phyloP scores from a whole-genome alignment of 306 rosid species.

The Mimosa pudica region DNA sequence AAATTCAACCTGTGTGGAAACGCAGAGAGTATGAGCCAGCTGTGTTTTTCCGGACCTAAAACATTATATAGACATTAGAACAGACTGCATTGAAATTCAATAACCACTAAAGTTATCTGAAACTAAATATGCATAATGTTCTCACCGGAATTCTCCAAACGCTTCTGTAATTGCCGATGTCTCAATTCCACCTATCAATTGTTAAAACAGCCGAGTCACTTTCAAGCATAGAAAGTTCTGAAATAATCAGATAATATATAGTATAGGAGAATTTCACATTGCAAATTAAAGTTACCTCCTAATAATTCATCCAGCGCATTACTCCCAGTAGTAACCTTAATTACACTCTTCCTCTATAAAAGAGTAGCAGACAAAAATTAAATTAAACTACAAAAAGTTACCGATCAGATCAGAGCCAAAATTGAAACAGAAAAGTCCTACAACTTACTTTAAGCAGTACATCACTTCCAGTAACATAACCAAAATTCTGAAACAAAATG shows the following conservation, averaged over 20 bases:
- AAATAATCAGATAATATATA: slow-evolving; percentile 16
- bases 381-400: neutral
- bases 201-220: slow-evolving; percentile 9
- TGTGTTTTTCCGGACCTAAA: slow-evolving; percentile 96
- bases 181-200: slow-evolving; percentile 80
- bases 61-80: slow-evolving; percentile 24
- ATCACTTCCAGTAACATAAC: slow-evolving; percentile 93
- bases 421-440: slow-evolving; percentile 29
- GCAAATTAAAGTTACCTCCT: slow-evolving; percentile 62
- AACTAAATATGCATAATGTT: slow-evolving; percentile 14
- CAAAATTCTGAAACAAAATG: slow-evolving; percentile 65
- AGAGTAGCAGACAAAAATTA: slow-evolving; percentile 22
- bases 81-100: slow-evolving; percentile 22
- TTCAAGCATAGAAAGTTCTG: slow-evolving; percentile 1
- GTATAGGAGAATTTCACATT: slow-evolving; percentile 11
- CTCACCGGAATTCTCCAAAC: slow-evolving; percentile 93
- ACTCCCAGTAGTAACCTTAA: slow-evolving; percentile 91
- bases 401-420: slow-evolving; percentile 20
- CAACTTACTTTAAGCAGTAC: slow-evolving; percentile 69
- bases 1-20: slow-evolving; percentile 81
- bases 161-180: slow-evolving; percentile 92
- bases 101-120: neutral
- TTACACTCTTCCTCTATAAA: slow-evolving; percentile 73
- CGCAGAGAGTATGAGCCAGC: slow-evolving; percentile 96
- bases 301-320: slow-evolving; percentile 94